Percentiles rank a stretch among this genome's conserved stretches.
These are phyloP conservation scores for Apophysomyces trapeziformis DNA, from an alignment of 371 early-diverging fungal genomes.

Conservation along the genomic window DNA sequence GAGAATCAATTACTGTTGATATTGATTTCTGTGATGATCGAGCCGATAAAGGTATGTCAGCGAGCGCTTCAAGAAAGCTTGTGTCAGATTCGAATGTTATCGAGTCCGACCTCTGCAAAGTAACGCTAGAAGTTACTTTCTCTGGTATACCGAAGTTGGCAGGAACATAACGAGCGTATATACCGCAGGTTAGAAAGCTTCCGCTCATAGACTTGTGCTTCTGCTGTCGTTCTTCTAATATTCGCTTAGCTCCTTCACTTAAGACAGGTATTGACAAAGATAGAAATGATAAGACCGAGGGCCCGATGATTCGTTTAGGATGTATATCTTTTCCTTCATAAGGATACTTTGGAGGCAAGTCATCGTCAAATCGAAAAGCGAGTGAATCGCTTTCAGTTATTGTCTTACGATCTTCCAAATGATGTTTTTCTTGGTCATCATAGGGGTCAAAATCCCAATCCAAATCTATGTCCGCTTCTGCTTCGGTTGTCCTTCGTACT, in stretches of 20 bases:
- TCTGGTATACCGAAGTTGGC: not conserved
- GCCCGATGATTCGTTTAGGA: no score
- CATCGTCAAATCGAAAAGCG: not conserved
- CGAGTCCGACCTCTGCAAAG: not conserved
- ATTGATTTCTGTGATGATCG: not conserved
- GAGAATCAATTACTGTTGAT: not conserved
- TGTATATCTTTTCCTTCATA: constrained; percentile 7
- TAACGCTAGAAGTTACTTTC: not conserved
- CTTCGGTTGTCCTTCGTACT: no score
- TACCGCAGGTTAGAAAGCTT: not conserved
- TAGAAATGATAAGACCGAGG: not conserved
- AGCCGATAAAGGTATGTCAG: not conserved
- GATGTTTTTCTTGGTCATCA: no score
- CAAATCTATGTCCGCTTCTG: no score
- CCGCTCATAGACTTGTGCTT: constrained; percentile 17
- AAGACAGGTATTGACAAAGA: constrained; percentile 15
- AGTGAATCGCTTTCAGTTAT: not conserved
- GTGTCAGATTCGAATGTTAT: not conserved
- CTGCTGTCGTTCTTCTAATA: constrained; percentile 18
- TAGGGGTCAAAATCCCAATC: no score
- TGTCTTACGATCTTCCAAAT: no score
- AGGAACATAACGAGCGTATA: not conserved
- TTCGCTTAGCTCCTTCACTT: constrained; percentile 5
- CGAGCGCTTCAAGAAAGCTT: not conserved
- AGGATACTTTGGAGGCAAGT: constrained; percentile 13